phyloP scores from a whole-genome alignment of 345 rosid genomes.

The Populus pruinosa region DNA sequence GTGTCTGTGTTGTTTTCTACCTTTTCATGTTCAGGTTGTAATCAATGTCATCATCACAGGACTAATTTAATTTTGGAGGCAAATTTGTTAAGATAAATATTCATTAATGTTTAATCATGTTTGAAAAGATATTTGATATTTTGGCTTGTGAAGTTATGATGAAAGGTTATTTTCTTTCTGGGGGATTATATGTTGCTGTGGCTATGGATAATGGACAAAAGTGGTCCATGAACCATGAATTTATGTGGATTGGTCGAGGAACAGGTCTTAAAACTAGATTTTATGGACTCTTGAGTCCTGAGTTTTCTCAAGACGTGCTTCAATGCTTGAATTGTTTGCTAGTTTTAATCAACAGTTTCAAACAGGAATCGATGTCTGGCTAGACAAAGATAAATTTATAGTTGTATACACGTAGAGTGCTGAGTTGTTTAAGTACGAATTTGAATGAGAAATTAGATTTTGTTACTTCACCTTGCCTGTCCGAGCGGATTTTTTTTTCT shows the following conservation, averaged over 20 bases:
- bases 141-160: neutral
- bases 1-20: neutral
- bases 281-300: neutral
- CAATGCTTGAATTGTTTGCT: neutral
- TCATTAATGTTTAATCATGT: neutral
- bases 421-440: neutral
- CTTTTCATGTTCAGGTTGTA: neutral
- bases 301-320: neutral
- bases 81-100: neutral
- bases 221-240: neutral
- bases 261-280: neutral
- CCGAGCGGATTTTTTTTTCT: neutral
- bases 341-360: neutral
- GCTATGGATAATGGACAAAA: neutral
- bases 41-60: neutral
- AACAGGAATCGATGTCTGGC: neutral
- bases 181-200: neutral
- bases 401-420: too few relatives aligned
- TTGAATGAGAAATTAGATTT: neutral
- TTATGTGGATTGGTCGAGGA: neutral
- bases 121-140: neutral
- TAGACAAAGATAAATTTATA: neutral
- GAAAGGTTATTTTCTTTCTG: neutral
- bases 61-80: neutral
- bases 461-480: too few relatives aligned